Percentiles rank a stretch among this genome's conserved stretches.
Evolutionary conservation across 306 rosid species (phyloP).

Genomic region (Rubus parviflorus): DNA sequence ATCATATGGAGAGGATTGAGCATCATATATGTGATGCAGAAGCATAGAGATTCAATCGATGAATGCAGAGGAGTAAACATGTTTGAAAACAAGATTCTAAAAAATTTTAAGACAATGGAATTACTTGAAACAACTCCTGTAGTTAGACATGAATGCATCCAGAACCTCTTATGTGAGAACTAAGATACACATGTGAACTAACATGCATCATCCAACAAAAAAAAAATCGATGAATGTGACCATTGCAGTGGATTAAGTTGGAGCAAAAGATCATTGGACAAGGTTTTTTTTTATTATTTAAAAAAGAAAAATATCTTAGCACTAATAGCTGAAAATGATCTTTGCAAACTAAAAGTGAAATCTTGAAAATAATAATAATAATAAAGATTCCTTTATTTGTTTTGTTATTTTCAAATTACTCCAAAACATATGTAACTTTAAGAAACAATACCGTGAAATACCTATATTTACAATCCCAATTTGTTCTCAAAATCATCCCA

Average conservation of each 20-base stretch:
- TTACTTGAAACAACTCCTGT: not conserved
- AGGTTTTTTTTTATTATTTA: not conserved
- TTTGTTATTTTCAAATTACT: not conserved
- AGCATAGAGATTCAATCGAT: not conserved
- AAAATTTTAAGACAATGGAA: not conserved
- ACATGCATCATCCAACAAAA: not conserved
- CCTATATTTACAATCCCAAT: not conserved
- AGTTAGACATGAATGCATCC: not conserved
- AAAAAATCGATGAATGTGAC: not conserved
- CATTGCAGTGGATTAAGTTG: not conserved
- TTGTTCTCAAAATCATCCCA: not conserved
- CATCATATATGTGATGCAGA: not conserved
- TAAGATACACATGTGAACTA: not conserved
- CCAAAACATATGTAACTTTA: not conserved
- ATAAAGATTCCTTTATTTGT: not conserved
- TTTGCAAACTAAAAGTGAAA: not conserved
- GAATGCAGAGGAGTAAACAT: not conserved
- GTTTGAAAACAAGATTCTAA: not conserved
- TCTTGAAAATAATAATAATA: not conserved
- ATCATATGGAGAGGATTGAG: not conserved
- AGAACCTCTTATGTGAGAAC: not conserved
- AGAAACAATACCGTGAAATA: not conserved
- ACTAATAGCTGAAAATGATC: not conserved
- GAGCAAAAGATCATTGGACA: not conserved
- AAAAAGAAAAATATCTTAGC: not conserved